Evolutionary conservation across 1,284 basidiomycete species (phyloP).

Genomic region (Ustilago cynodontis): DNA sequence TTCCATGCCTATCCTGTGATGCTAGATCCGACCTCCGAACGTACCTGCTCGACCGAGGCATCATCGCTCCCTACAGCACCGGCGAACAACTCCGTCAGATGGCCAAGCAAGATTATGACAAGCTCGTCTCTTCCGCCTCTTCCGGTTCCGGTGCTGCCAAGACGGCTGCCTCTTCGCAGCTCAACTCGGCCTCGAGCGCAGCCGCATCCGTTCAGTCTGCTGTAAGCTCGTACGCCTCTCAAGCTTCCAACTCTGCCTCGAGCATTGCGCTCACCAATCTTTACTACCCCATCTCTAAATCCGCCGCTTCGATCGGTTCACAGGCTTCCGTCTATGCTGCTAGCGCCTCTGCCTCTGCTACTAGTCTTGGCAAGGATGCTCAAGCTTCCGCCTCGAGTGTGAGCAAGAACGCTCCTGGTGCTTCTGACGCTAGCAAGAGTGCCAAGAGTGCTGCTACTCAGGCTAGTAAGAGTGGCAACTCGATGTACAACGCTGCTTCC

Average conservation of each 20-base stretch:
- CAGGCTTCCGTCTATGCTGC: conserved; percentile 56
- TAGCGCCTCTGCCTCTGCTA: conserved; percentile 28
- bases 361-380: conserved; percentile 29
- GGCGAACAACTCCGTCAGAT: conserved; percentile 64
- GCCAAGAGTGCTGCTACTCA: conserved; percentile 52
- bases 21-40: conserved; percentile 59
- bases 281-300: conserved; percentile 56
- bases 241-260: conserved; percentile 41
- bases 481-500: conserved; percentile 44
- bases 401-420: conserved; percentile 38
- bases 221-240: conserved; percentile 52
- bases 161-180: conserved; percentile 44
- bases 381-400: conserved; percentile 30
- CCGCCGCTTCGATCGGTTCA: conserved; percentile 45
- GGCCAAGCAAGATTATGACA: conserved; percentile 64
- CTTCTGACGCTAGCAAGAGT: conserved; percentile 37
- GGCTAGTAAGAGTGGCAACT: conserved; percentile 48
- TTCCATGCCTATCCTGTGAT: too few species aligned
- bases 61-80: conserved; percentile 64
- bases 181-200: conserved; percentile 46
- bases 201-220: conserved; percentile 59
- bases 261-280: conserved; percentile 56
- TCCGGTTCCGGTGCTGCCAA: conserved; percentile 39
- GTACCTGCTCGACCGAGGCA: conserved; percentile 68
- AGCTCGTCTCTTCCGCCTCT: conserved; percentile 46